Percentiles rank a stretch among this genome's conserved stretches.
These are phyloP conservation scores for Trichoderma sp. DNA, from an alignment of 2,329 filamentous ascomycete genomes.

Conservation along the genomic window DNA sequence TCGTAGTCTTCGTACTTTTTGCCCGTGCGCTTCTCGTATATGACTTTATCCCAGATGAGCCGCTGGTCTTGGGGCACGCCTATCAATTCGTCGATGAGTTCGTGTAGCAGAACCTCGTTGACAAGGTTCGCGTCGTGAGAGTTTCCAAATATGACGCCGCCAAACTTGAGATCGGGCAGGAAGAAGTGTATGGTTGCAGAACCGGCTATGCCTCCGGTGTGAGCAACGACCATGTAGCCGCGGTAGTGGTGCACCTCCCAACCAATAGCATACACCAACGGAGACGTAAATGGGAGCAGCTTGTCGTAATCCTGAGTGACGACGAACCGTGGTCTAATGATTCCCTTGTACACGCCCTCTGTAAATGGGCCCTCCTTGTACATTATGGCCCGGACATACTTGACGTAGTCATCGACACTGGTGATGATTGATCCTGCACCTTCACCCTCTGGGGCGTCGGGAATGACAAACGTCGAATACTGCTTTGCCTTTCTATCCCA, in stretches of 20 bases:
- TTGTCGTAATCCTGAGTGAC: constrained; percentile 19
- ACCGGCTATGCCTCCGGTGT: constrained; percentile 28
- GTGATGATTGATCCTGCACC: constrained; percentile 31
- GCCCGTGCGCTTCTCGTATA: neutral
- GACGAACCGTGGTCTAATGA: constrained; percentile 24
- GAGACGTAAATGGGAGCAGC: constrained; percentile 17
- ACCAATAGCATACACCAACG: constrained; percentile 24
- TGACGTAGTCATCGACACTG: constrained; percentile 30
- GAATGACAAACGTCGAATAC: constrained; percentile 10
- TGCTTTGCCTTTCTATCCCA: constrained; percentile 20
- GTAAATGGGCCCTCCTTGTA: constrained; percentile 26
- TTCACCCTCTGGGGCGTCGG: constrained; percentile 28
- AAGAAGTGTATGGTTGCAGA: constrained; percentile 29
- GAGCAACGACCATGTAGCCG: constrained; percentile 25
- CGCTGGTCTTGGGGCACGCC: neutral
- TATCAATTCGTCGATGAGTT: constrained; percentile 24
- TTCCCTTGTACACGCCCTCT: constrained; percentile 25
- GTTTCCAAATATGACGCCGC: constrained; percentile 28
- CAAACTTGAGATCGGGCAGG: constrained; percentile 28
- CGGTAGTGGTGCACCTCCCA: constrained; percentile 26
- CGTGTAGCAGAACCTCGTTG: constrained; percentile 21
- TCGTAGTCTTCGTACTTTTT: neutral
- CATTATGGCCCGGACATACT: constrained; percentile 30
- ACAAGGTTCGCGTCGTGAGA: constrained; percentile 22
- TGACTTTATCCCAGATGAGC: neutral